Base-by-base conservation (phyloP, 768 basidiomycete genomes). In the Leccinum olivaceopallidum region DNA sequence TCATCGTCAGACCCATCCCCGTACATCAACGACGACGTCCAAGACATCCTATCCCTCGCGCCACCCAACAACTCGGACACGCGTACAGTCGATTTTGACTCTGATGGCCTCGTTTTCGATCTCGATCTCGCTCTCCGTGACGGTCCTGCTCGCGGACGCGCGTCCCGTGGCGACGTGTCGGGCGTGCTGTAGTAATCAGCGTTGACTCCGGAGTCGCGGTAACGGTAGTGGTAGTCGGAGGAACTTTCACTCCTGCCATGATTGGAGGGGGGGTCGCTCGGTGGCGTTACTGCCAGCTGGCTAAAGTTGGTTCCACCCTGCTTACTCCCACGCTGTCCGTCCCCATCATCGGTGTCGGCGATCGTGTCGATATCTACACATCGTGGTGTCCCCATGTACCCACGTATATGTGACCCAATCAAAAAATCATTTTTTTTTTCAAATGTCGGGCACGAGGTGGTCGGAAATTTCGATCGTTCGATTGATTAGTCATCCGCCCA, bases 141-240 rank as follows among this genome's bases (percentile, higher is more conserved):
- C n/a, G 44, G 44, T 20, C 44, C 44, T 44, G 44, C n/a, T 44
- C 44, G 44, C n/a, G 53, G n/a, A 13, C 53, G 59, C n/a, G 54
- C 18, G 34, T 64, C 63, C 56, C 53, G 58, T 5, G 71, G 69
- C 4, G 69, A 71, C 16, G 60, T 58, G 22, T 64, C 53, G 8
- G 71, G 69, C 20, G 71, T 73, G 56, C 65, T 63, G 36, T 73
- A 73, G 44, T 22, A 47, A 47, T 47, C 44, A 52, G 63, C 22
- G 10, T 73, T 67, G 42, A 44, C 42, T 44, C 42, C n/a, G n/a
- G 30, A 30, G 30, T 44, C n/a, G 5, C n/a, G 44, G 44, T 20
- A 20, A 22, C 12, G 44, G 44, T 47, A n/a, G 42, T 20, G n/a
- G 42, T 42, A 10, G 9, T 42, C 9, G 44, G 44, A 47, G 20